phyloP scores from a whole-genome alignment of 345 rosid genomes.

The Aurinia saxatilis region DNA sequence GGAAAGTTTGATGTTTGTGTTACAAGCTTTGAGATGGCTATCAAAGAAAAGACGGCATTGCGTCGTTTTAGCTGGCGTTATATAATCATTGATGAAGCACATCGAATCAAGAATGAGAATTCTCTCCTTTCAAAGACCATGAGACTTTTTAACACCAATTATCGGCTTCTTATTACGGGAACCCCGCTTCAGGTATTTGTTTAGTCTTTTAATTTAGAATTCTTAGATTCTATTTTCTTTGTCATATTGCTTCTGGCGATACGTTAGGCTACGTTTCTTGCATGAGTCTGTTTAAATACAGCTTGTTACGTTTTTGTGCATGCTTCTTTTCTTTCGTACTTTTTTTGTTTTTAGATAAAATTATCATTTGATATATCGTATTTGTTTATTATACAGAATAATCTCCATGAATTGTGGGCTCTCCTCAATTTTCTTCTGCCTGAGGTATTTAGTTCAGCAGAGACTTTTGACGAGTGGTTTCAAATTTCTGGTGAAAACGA shows the following conservation, averaged over 20 bases:
- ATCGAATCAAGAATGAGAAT: conserved; percentile 91
- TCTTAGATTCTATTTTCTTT: not conserved
- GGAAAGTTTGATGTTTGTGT: conserved; percentile 94
- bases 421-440: conserved; percentile 94
- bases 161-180: conserved; percentile 90
- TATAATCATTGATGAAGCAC: conserved; percentile 96
- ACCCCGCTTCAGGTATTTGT: conserved; percentile 94
- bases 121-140: conserved; percentile 94
- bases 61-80: conserved; percentile 95
- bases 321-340: not conserved
- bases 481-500: conserved; percentile 99
- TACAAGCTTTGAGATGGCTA: conserved; percentile 97
- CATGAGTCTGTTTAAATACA: not conserved
- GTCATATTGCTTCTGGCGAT: not conserved
- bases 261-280: conserved; percentile 1
- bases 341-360: not conserved
- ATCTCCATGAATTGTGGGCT: conserved; percentile 97
- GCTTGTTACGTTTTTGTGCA: not conserved
- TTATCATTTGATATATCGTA: not conserved
- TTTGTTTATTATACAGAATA: conserved; percentile 54
- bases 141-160: conserved; percentile 85
- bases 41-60: conserved; percentile 71
- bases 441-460: conserved; percentile 97
- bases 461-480: conserved; percentile 99
- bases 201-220: not conserved